Evolutionary conservation across 202 grass and related monocot genomes (phyloP).

Genomic region (Miscanthus sacchariflorus): DNA sequence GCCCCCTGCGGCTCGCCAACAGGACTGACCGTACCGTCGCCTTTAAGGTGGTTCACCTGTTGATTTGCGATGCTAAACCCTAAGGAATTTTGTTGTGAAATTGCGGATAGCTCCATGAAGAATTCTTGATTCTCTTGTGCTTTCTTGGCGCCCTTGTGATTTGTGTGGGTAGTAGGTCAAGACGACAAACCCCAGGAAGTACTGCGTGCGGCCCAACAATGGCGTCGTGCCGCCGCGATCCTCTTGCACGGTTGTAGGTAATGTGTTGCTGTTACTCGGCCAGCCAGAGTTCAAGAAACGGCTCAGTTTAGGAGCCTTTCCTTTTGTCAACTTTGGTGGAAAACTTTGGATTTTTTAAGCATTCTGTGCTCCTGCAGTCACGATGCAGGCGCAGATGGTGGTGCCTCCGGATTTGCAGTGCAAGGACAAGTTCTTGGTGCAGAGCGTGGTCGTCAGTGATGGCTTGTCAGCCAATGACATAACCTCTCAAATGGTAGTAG

Average conservation of each 20-base stretch:
- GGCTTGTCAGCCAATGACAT: constrained; percentile 52
- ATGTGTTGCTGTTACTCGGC: constrained; percentile 36
- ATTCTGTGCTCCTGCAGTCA: constrained; percentile 65
- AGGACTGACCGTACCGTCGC: constrained; percentile 75
- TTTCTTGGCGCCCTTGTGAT: constrained; percentile 43
- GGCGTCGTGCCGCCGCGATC: constrained; percentile 71
- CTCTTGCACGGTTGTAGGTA: constrained; percentile 73
- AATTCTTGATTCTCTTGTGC: constrained; percentile 34
- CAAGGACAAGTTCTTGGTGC: constrained; percentile 90
- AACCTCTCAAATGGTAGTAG: constrained; percentile 61
- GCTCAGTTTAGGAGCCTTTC: constrained; percentile 4
- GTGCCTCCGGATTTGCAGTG: constrained; percentile 77
- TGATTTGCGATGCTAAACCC: constrained; percentile 31
- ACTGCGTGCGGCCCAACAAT: constrained; percentile 83
- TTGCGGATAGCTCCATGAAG: constrained; percentile 34
- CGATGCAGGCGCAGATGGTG: constrained; percentile 85
- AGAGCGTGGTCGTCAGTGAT: constrained; percentile 60
- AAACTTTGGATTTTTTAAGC: not conserved
- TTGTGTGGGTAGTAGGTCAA: constrained; percentile 74
- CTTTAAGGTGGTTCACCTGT: constrained; percentile 81
- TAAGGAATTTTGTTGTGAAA: not conserved
- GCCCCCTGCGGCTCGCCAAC: constrained; percentile 78
- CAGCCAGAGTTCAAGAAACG: constrained; percentile 34
- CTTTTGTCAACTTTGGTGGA: constrained; percentile 12
- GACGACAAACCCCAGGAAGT: constrained; percentile 91